Percentiles rank a stretch among this genome's conserved stretches.
These are phyloP conservation scores for Arthrobotrys conoides DNA, from an alignment of 2,329 filamentous ascomycete species.

Conservation along the genomic window DNA sequence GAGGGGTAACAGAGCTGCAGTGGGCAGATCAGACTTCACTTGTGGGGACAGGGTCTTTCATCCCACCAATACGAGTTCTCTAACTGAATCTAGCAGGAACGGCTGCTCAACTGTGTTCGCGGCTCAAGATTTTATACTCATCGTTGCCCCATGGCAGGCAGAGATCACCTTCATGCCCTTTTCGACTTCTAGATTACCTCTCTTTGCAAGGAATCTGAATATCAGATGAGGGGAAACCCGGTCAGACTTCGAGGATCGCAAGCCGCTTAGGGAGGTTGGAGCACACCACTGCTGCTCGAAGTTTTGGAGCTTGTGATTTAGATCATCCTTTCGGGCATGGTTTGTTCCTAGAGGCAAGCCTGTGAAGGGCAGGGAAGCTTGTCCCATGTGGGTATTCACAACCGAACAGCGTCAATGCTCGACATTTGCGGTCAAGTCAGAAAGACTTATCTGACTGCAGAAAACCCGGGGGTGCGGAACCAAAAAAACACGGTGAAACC, in stretches of 20 bases:
- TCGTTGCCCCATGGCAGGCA: constrained; percentile 8
- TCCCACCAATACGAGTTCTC: constrained; percentile 37
- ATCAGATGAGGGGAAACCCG: constrained; percentile 51
- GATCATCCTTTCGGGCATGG: constrained; percentile 31
- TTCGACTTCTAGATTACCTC: constrained; percentile 7
- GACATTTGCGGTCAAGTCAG: constrained; percentile 27
- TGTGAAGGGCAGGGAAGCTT: constrained; percentile 23
- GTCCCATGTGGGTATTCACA: constrained; percentile 45
- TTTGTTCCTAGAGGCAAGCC: constrained; percentile 22
- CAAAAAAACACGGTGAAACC: constrained; percentile 8
- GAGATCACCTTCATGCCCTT: constrained; percentile 32
- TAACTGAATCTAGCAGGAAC: constrained; percentile 49
- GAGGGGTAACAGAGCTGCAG: background rate
- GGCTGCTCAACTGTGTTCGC: constrained; percentile 8
- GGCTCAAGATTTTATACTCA: constrained; percentile 27
- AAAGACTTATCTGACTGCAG: constrained; percentile 19
- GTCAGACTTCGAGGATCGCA: constrained; percentile 7
- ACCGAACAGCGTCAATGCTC: constrained; percentile 38
- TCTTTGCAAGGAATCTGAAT: constrained; percentile 15
- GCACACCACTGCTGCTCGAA: constrained; percentile 7
- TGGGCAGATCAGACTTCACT: too few species aligned
- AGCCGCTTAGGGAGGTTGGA: constrained; percentile 18
- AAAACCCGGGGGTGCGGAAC: constrained; percentile 30
- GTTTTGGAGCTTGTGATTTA: constrained; percentile 50
- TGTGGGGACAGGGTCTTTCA: constrained; percentile 35